Conservation (phyloP, 176 grass and related monocot species). For the Puccinellia tenuiflora region DNA sequence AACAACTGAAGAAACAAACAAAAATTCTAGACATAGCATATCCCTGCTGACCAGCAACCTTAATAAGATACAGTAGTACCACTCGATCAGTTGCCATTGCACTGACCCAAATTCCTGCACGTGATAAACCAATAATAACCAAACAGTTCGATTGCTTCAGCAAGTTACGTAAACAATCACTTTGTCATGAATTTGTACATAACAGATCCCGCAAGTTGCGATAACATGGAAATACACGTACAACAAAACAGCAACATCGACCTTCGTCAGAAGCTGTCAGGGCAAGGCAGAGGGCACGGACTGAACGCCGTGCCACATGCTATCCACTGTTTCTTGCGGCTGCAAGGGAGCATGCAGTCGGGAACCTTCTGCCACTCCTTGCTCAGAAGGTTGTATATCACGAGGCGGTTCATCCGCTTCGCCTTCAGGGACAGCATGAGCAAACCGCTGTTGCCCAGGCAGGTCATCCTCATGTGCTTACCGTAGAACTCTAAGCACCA, state of each 20-base stretch:
- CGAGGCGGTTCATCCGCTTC: conserved; percentile 69
- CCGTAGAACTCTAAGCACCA: conserved; percentile 98
- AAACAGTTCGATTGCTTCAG: conserved; percentile 11
- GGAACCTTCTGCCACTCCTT: conserved; percentile 95
- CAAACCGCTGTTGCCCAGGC: conserved; percentile 90
- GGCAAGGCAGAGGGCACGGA: conserved; percentile 63
- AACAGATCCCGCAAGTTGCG: not conserved
- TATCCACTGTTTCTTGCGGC: conserved; percentile 72
- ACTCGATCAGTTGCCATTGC: no score
- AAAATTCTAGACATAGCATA: conserved; percentile 19
- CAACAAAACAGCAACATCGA: conserved; percentile 6
- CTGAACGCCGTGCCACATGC: conserved; percentile 80
- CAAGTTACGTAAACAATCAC: conserved; percentile 11
- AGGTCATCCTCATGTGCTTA: conserved; percentile 97
- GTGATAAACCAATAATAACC: not conserved
- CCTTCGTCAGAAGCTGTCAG: conserved; percentile 32
- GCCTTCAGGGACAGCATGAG: conserved; percentile 96
- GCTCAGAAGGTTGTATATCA: conserved; percentile 64
- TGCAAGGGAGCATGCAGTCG: conserved; percentile 58
- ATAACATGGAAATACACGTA: conserved; percentile 24
- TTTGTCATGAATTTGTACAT: conserved; percentile 25
- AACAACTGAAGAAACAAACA: not conserved
- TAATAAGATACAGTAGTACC: not conserved
- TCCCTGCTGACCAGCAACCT: not conserved
- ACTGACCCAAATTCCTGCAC: not conserved